Conservation (phyloP, 2,329 filamentous ascomycete genomes). For the Dothistroma septosporum region DNA sequence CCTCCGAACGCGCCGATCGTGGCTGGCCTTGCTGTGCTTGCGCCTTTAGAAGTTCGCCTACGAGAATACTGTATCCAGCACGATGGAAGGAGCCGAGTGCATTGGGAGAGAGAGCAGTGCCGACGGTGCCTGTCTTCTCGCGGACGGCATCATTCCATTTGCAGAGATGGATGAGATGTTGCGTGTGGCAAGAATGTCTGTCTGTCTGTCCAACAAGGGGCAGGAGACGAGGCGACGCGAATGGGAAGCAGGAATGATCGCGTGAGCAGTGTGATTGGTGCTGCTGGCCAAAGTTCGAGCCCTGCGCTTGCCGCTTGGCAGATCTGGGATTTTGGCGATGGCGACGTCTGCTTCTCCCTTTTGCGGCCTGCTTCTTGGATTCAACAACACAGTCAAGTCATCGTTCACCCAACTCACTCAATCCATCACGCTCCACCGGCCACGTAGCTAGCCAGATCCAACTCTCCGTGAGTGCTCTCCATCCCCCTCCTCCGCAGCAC, state of each 20-base stretch:
- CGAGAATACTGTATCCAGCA: too few relatives aligned
- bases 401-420: slow-evolving; percentile 16
- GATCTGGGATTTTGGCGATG: slow-evolving; percentile 9
- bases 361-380: slow-evolving; percentile 13
- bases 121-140: not conserved
- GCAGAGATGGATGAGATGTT: not conserved
- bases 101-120: not conserved
- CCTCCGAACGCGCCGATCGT: not conserved
- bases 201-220: not conserved
- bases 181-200: not conserved
- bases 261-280: not conserved
- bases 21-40: too few relatives aligned
- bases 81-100: not conserved
- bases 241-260: not conserved
- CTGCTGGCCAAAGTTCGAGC: not conserved
- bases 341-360: slow-evolving; percentile 9
- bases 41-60: too few relatives aligned
- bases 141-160: too few relatives aligned
- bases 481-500: not conserved
- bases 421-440: slow-evolving; percentile 28
- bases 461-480: slow-evolving; percentile 36
- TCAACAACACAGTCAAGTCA: slow-evolving; percentile 26
- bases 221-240: not conserved
- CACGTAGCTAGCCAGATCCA: slow-evolving; percentile 48
- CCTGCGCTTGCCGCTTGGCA: slow-evolving; percentile 5